Conservation (phyloP, 2,329 filamentous ascomycete species). For the Pseudogymnoascus sp. region DNA sequence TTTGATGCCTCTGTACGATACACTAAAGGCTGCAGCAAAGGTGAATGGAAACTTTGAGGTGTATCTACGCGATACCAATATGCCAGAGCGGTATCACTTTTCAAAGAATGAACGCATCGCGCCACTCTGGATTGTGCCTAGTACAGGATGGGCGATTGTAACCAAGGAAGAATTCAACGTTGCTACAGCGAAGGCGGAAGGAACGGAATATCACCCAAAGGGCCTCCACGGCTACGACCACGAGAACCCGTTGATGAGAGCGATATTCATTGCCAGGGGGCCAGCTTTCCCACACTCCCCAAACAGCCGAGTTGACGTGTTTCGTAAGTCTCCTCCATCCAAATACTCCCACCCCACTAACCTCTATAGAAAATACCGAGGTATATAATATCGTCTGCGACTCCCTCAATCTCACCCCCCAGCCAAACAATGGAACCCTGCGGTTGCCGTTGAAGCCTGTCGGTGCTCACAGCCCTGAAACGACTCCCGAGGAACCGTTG, state of each 20-base stretch:
- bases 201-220: slow-evolving; percentile 64
- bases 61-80: slow-evolving; percentile 76
- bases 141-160: slow-evolving; percentile 87
- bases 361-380: slow-evolving; percentile 69
- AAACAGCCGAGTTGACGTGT: slow-evolving; percentile 69
- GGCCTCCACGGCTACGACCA: slow-evolving; percentile 95
- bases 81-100: slow-evolving; percentile 93
- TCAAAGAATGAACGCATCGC: slow-evolving; percentile 81
- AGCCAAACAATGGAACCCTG: slow-evolving; percentile 81
- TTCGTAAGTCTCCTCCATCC: slow-evolving; percentile 53
- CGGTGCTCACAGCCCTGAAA: slow-evolving; percentile 42
- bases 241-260: slow-evolving; percentile 88
- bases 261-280: slow-evolving; percentile 86
- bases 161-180: slow-evolving; percentile 72
- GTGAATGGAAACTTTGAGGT: slow-evolving; percentile 65
- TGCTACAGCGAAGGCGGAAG: slow-evolving; percentile 53
- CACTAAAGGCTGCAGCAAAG: slow-evolving; percentile 46
- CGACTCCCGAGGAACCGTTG: slow-evolving; percentile 39
- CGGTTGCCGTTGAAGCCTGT: slow-evolving; percentile 51
- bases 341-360: not conserved
- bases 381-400: slow-evolving; percentile 95
- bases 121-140: slow-evolving; percentile 88
- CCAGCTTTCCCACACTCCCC: slow-evolving; percentile 83
- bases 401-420: slow-evolving; percentile 64
- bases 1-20: slow-evolving; percentile 58